Evolutionary conservation across 768 basidiomycete genomes (phyloP).

Genomic region (Coprinellus aureogranulatus): DNA sequence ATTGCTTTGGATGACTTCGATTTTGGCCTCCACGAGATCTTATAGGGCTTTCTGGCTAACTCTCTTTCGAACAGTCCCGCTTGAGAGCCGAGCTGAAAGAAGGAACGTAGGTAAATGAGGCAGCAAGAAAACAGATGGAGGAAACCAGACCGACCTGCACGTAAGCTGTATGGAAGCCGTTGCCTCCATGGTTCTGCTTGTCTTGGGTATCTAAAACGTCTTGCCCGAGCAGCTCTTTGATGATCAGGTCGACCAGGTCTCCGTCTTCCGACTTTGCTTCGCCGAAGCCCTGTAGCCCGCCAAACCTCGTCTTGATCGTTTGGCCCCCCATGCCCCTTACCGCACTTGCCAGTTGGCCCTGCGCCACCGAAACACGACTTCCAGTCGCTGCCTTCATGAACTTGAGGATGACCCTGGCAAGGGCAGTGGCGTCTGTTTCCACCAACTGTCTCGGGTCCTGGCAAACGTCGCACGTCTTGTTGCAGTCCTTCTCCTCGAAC

Average conservation of each 20-base stretch:
- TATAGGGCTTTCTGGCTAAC: background rate
- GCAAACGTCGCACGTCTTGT: conserved; percentile 83
- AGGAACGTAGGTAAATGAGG: background rate
- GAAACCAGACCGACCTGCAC: background rate
- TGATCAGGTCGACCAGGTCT: conserved; percentile 1
- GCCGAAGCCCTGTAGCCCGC: conserved; percentile 1
- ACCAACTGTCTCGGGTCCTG: conserved; percentile 43
- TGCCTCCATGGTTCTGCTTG: background rate
- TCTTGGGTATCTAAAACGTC: background rate
- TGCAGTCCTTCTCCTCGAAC: conserved; percentile 68
- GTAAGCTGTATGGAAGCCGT: background rate
- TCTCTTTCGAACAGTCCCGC: background rate
- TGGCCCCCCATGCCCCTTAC: background rate
- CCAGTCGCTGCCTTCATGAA: conserved; percentile 37
- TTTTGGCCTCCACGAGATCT: conserved; percentile 1
- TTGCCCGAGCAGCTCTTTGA: background rate
- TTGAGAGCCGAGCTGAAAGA: background rate
- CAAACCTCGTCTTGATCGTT: background rate
- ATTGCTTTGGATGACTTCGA: background rate
- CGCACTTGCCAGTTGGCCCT: background rate
- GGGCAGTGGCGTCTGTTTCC: conserved; percentile 57
- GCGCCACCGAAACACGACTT: background rate
- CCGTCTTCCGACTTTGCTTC: background rate
- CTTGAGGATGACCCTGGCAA: conserved; percentile 53
- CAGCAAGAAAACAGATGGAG: background rate